phyloP scores from a whole-genome alignment of 1,139 yeast species.

The Petasospora rhodanensis region DNA sequence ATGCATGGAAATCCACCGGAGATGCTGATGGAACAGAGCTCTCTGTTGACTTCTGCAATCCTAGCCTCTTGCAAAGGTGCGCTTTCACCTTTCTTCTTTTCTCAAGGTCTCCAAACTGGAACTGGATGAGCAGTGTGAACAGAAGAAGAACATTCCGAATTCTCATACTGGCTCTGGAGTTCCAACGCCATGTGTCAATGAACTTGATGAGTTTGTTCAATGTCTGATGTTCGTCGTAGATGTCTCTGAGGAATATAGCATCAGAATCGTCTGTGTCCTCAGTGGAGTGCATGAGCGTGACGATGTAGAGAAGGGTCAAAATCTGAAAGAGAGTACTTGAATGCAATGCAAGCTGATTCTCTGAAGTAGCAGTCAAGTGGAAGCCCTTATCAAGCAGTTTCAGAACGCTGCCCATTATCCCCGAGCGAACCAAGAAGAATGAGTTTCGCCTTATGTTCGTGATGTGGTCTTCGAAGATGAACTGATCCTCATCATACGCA shows the following conservation, averaged over 20 bases:
- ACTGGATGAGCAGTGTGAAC: slow-evolving; percentile 53
- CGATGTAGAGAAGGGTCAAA: slow-evolving; percentile 52
- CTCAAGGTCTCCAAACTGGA: slow-evolving; percentile 60
- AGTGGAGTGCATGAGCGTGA: slow-evolving; percentile 30
- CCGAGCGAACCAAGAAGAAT: slow-evolving; percentile 6
- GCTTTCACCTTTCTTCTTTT: slow-evolving; percentile 44
- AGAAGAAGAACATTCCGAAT: slow-evolving; percentile 54
- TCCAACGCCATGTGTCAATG: slow-evolving; percentile 69
- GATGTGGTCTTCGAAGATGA: slow-evolving; percentile 35
- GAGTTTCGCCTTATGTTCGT: slow-evolving; percentile 29
- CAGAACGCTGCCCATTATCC: slow-evolving; percentile 8
- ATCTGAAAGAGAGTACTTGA: slow-evolving; percentile 33
- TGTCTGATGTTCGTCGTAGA: slow-evolving; percentile 33
- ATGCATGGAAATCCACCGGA: slow-evolving; percentile 76
- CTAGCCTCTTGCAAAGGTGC: slow-evolving; percentile 41
- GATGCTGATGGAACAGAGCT: slow-evolving; percentile 44
- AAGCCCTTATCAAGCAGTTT: slow-evolving; percentile 7
- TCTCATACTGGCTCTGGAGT: slow-evolving; percentile 34
- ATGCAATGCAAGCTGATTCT: slow-evolving; percentile 4
- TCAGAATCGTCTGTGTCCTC: slow-evolving; percentile 17
- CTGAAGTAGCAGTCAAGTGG: slow-evolving; percentile 1
- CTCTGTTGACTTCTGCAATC: slow-evolving; percentile 32
- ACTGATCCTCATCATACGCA: slow-evolving; percentile 29
- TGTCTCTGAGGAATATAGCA: slow-evolving; percentile 12
- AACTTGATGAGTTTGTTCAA: slow-evolving; percentile 44